Evolutionary conservation across 2,329 filamentous ascomycete species (phyloP), one percentile per base, ranked within the genome.

Genomic region (Hypocrella siamensis): DNA sequence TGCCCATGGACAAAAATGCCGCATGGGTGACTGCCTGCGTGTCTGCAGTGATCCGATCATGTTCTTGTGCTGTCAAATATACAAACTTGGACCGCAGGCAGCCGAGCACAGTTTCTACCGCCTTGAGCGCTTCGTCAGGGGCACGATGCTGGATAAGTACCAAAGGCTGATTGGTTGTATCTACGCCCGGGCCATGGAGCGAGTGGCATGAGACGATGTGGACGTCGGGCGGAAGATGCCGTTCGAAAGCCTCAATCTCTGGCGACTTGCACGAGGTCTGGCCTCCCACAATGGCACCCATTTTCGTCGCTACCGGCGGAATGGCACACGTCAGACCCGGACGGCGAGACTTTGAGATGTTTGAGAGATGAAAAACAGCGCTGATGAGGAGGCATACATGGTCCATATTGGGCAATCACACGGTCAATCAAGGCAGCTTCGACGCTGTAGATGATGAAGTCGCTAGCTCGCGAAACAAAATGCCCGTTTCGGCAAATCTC

Each of bases 361-460:
- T 19, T 28, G 14, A 7, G 14, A 28, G 16, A 10, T 28, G 15
- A 33, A 26, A 29, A 22, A 11, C 19, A 28, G 15, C 5, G 17
- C n/a, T 10, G n/a, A 24, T 17, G 26, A 7, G 19, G 30, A 35
- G 28, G 44, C 50, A 40, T 84, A 93, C 85, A 94, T 46, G 88
- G 88, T 41, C 86, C 90, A 56, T 84, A 98, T 47, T 79, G 66
- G 40, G 78, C 79, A 47, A 94, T 90, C 46, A 94, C 82, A 43
- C 69, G 70, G 52, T 84, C 80, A 55, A 98, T 93, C 42, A 78
- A 72, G 46, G 85, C 84, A 39, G 90, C 90, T 59, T 96, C 88
- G 56, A 98, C 90, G 58, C 81, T 93, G 69, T 98, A 98, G 53
- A 98, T 85, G 60, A 94, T 93, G 57, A 86, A 96, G 67, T 96